Evolutionary conservation across 139 green algal species (phyloP).

Genomic region (Zygnema cylindricum): DNA sequence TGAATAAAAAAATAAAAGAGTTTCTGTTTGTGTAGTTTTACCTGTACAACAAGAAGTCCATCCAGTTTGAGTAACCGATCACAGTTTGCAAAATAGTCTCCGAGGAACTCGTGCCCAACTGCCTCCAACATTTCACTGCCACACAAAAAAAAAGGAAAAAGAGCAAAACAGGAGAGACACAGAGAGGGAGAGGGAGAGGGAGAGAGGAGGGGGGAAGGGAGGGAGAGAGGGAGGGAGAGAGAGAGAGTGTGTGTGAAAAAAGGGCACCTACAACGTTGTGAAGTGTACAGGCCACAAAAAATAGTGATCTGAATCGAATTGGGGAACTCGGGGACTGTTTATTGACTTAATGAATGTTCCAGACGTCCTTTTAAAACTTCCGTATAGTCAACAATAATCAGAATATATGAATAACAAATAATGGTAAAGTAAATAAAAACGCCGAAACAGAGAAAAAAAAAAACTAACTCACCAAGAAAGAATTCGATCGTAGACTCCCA

Average conservation of each 20-base stretch:
- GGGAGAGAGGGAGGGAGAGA: neutral
- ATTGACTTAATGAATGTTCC: too few species aligned
- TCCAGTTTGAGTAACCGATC: conserved; percentile 53
- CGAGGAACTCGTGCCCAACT: conserved; percentile 92
- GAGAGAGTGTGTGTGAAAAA: neutral
- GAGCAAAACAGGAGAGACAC: too few species aligned
- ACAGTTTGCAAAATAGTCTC: conserved; percentile 53
- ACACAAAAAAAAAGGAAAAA: neutral
- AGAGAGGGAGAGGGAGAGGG: neutral
- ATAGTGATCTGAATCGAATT: too few species aligned
- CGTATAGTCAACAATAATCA: too few species aligned
- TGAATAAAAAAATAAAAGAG: neutral
- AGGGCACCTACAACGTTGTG: too few species aligned
- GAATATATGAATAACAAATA: too few species aligned
- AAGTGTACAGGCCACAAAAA: too few species aligned
- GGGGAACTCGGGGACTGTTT: too few species aligned
- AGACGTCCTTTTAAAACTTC: too few species aligned
- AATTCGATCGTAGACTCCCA: conserved; percentile 79
- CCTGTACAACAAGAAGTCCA: conserved; percentile 58
- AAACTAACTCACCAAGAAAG: conserved; percentile 76
- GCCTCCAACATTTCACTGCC: conserved; percentile 96
- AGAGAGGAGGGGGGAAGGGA: conserved; percentile 15
- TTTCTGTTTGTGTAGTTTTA: too few species aligned
- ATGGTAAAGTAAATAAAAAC: too few species aligned
- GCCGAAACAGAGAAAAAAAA: too few species aligned